phyloP scores from a whole-genome alignment of 169 alveolate genomes.

The Besnoitia besnoiti region DNA sequence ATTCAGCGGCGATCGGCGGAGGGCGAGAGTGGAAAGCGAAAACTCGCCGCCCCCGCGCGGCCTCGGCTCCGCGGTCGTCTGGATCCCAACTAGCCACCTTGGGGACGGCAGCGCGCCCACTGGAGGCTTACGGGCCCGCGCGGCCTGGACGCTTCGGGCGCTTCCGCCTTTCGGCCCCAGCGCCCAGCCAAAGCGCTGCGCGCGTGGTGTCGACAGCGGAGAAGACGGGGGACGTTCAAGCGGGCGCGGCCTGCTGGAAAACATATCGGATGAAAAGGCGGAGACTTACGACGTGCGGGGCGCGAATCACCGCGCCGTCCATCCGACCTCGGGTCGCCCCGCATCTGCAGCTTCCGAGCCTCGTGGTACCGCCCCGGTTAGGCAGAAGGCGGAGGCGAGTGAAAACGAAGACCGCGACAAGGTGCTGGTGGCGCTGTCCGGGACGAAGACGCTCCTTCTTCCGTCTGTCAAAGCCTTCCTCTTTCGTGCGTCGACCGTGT shows the following conservation, averaged over 20 bases:
- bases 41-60: background rate
- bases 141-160: background rate
- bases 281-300: too few species aligned
- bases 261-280: too few species aligned
- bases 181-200: background rate
- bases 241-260: too few species aligned
- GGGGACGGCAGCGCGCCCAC: background rate
- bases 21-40: background rate
- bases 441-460: conserved; percentile 26
- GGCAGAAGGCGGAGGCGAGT: conserved; percentile 7
- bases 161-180: background rate
- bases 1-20: background rate
- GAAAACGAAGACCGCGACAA: background rate
- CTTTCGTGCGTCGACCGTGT: background rate
- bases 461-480: conserved; percentile 11
- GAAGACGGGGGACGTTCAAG: too few species aligned
- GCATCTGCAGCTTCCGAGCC: too few species aligned
- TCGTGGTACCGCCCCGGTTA: too few species aligned
- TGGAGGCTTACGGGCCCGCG: background rate
- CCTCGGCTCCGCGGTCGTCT: background rate
- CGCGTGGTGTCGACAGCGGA: too few species aligned
- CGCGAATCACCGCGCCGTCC: too few species aligned
- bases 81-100: background rate
- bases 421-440: background rate
- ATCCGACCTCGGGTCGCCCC: too few species aligned